Percentiles rank a stretch among this genome's conserved stretches.
Evolutionary conservation across 371 early-diverging fungal species (phyloP).

Genomic region (Zancudomyces culisetae): DNA sequence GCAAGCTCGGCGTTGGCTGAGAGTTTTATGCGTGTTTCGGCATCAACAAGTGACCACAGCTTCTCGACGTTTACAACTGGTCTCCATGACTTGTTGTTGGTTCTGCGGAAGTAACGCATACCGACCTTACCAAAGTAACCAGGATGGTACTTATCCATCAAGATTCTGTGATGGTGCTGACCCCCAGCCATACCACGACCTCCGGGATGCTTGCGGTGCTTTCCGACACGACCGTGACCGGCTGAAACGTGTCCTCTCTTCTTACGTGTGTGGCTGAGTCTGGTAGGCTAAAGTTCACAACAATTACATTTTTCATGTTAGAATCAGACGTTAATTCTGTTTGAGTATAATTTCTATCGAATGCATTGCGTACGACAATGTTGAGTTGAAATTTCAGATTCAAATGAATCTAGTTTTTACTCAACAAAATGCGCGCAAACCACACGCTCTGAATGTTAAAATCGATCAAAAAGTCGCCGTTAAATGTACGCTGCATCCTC

Average conservation of each 20-base stretch:
- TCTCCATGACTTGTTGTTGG: slow-evolving; percentile 75
- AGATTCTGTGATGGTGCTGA: slow-evolving; percentile 98
- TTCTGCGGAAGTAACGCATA: slow-evolving; percentile 98
- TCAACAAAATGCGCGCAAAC: too few species aligned
- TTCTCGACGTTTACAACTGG: slow-evolving; percentile 86
- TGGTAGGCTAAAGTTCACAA: slow-evolving; percentile 55
- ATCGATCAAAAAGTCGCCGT: too few species aligned
- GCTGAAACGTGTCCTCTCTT: slow-evolving; percentile 84
- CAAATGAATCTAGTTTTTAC: too few species aligned
- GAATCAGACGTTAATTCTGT: too few species aligned
- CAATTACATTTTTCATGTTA: too few species aligned
- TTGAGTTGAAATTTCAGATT: too few species aligned
- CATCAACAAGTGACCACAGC: slow-evolving; percentile 86
- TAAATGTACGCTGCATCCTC: too few species aligned
- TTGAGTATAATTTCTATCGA: too few species aligned
- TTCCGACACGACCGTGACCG: slow-evolving; percentile 87
- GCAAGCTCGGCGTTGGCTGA: slow-evolving; percentile 72
- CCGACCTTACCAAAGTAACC: slow-evolving; percentile 99
- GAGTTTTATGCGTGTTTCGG: slow-evolving; percentile 72
- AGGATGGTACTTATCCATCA: slow-evolving; percentile 99
- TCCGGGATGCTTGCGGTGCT: slow-evolving; percentile 99
- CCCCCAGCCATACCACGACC: slow-evolving; percentile 99
- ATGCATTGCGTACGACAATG: too few species aligned
- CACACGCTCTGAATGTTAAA: too few species aligned
- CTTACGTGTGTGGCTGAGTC: slow-evolving; percentile 72